Percentiles rank a stretch among this genome's conserved stretches.
phyloP scores from a whole-genome alignment of 768 basidiomycete species.

The Trametes gibbosa region DNA sequence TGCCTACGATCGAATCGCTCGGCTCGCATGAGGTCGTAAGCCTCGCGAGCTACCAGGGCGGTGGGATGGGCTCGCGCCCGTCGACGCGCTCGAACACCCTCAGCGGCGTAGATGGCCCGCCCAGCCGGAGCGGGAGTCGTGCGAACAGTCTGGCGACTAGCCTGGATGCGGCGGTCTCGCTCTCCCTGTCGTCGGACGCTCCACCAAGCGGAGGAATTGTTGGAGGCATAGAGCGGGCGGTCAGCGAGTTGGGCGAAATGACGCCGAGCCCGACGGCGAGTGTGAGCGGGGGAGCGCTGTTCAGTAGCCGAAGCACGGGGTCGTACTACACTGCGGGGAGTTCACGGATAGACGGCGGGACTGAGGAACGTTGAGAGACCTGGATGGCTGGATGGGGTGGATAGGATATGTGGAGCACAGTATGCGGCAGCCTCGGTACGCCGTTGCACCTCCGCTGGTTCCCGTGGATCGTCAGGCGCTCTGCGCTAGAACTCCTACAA shows the following conservation, averaged over 20 bases:
- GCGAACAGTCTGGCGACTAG: constrained; percentile 25
- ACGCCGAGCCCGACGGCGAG: constrained; percentile 16
- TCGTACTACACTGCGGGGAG: constrained; percentile 10
- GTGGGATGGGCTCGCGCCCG: constrained; percentile 20
- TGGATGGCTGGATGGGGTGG: no score
- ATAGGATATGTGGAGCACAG: no score
- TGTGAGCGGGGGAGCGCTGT: background rate
- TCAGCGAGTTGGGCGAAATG: constrained; percentile 11
- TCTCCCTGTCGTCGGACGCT: constrained; percentile 20
- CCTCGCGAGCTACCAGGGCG: constrained; percentile 22
- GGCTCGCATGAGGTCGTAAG: constrained; percentile 57
- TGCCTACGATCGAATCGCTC: constrained; percentile 80
- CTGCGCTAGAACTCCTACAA: background rate
- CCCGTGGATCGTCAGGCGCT: background rate
- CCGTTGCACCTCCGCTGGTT: background rate
- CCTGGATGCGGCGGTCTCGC: constrained; percentile 26
- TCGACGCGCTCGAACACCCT: constrained; percentile 30
- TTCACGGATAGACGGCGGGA: background rate
- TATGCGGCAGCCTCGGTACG: no score
- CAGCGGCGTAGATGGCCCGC: constrained; percentile 19
- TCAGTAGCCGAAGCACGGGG: constrained; percentile 10
- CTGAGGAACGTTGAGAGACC: background rate
- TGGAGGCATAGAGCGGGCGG: background rate
- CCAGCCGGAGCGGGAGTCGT: constrained; percentile 13
- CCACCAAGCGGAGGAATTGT: background rate